These are phyloP conservation scores for Camellia sinensis DNA, from an alignment of 148 eudicot species.

Conservation along the genomic window DNA sequence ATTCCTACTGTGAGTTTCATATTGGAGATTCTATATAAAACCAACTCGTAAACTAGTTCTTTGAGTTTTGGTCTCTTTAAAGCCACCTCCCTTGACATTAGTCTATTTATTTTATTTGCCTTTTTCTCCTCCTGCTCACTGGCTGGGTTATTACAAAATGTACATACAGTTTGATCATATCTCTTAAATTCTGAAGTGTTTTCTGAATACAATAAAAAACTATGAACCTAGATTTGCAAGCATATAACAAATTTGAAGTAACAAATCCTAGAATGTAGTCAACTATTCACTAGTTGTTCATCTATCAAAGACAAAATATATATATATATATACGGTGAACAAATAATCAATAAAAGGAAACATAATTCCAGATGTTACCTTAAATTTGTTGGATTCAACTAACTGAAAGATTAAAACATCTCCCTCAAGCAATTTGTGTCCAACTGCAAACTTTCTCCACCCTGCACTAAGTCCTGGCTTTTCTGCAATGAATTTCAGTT, in stretches of 20 bases:
- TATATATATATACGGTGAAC: not conserved
- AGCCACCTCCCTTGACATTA: not conserved
- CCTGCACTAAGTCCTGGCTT: slow-evolving; percentile 56
- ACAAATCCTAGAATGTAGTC: not conserved
- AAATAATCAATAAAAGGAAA: not conserved
- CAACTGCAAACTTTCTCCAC: slow-evolving; percentile 52
- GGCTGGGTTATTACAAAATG: too few relatives aligned
- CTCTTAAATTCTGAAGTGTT: too few relatives aligned
- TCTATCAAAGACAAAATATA: not conserved
- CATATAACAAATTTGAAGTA: not conserved
- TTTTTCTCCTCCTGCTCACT: too few relatives aligned
- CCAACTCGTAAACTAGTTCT: too few relatives aligned
- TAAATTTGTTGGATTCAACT: slow-evolving; percentile 41
- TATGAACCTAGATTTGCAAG: not conserved
- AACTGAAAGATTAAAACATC: slow-evolving; percentile 59
- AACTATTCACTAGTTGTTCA: not conserved
- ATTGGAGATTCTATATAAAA: too few relatives aligned
- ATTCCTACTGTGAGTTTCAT: too few relatives aligned
- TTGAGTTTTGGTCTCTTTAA: too few relatives aligned
- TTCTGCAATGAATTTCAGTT: slow-evolving; percentile 39
- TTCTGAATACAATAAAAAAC: not conserved
- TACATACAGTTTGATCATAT: too few relatives aligned
- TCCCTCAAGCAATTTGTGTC: slow-evolving; percentile 48
- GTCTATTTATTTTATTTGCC: not conserved
- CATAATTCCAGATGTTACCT: slow-evolving; percentile 33